A percentile compares a stretch with the other conserved stretches of the same genome.
These are phyloP conservation scores for Cladobotryum protrusum DNA, from an alignment of 2,329 filamentous ascomycete genomes.

Conservation along the genomic window DNA sequence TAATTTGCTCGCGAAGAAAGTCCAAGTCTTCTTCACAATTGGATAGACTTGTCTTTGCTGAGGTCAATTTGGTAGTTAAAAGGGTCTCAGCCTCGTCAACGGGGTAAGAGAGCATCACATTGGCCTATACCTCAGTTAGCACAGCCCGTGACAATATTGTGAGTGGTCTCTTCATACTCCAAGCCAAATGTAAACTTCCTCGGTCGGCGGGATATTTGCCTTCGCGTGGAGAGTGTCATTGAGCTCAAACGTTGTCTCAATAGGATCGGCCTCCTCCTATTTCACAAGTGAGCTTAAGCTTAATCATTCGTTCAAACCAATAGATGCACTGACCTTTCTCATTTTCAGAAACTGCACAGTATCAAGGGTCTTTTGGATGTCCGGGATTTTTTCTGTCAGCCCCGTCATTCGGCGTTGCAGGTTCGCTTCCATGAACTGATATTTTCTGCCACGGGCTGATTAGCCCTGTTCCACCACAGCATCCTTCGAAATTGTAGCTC, in stretches of 20 bases:
- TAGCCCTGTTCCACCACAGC: conserved; percentile 7
- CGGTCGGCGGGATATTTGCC: conserved; percentile 71
- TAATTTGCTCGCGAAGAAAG: conserved; percentile 93
- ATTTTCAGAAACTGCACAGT: conserved; percentile 80
- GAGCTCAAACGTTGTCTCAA: conserved; percentile 91
- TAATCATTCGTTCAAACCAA: neutral
- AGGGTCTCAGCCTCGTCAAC: conserved; percentile 79
- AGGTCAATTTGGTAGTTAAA: conserved; percentile 67
- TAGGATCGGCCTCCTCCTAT: conserved; percentile 54
- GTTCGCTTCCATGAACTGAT: conserved; percentile 98
- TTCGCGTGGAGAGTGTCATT: conserved; percentile 94
- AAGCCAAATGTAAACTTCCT: conserved; percentile 97
- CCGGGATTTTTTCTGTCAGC: conserved; percentile 89
- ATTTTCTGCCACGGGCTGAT: conserved; percentile 60
- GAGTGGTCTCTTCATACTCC: conserved; percentile 47
- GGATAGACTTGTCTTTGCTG: conserved; percentile 71
- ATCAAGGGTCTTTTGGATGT: conserved; percentile 93
- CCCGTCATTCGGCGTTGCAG: conserved; percentile 76
- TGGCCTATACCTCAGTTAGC: conserved; percentile 53
- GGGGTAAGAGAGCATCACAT: conserved; percentile 95
- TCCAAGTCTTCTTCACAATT: conserved; percentile 96
- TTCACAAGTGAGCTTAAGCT: neutral
- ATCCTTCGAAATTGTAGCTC: conserved; percentile 25
- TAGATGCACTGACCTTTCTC: conserved; percentile 50
- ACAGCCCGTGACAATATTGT: neutral